phyloP scores from a whole-genome alignment of 2,329 filamentous ascomycete genomes.

The Didymella glomerata region DNA sequence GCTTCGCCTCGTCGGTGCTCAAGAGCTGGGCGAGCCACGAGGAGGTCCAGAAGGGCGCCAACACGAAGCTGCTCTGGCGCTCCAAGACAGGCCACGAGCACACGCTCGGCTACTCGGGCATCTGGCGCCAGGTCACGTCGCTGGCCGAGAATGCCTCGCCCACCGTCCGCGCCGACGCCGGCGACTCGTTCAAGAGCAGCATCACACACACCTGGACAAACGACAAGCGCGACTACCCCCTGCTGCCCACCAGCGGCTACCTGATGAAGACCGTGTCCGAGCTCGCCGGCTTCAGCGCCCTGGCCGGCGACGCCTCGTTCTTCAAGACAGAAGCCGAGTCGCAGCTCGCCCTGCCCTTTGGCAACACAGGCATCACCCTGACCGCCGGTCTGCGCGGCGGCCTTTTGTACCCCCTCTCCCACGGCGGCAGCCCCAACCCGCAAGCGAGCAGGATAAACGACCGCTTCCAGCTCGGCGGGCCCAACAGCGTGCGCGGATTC shows the following conservation, averaged over 20 bases:
- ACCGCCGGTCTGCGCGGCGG: constrained; percentile 84
- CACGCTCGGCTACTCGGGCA: constrained; percentile 79
- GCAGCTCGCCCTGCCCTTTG: constrained; percentile 77
- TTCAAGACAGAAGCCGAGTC: constrained; percentile 90
- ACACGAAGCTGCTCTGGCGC: constrained; percentile 78
- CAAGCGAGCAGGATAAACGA: constrained; percentile 85
- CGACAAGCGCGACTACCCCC: constrained; percentile 83
- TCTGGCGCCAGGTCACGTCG: constrained; percentile 89
- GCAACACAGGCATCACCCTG: constrained; percentile 79
- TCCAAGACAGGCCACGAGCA: constrained; percentile 71
- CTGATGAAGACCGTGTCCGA: constrained; percentile 80
- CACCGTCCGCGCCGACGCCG: constrained; percentile 82
- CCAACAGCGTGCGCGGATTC: constrained; percentile 94
- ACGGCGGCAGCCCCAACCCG: constrained; percentile 64
- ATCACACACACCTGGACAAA: constrained; percentile 81
- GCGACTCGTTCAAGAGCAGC: constrained; percentile 89
- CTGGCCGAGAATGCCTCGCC: constrained; percentile 79
- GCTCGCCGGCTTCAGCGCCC: constrained; percentile 83
- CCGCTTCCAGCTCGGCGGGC: constrained; percentile 92
- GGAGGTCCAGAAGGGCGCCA: constrained; percentile 81
- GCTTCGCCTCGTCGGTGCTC: constrained; percentile 80
- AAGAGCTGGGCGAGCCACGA: constrained; percentile 96
- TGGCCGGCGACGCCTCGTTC: constrained; percentile 92
- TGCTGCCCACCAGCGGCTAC: constrained; percentile 84
- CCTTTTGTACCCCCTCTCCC: constrained; percentile 80